Percentiles rank a stretch among this genome's conserved stretches.
Conservation (phyloP, 495 filamentous ascomycete genomes). For the Neurospora discreta region DNA sequence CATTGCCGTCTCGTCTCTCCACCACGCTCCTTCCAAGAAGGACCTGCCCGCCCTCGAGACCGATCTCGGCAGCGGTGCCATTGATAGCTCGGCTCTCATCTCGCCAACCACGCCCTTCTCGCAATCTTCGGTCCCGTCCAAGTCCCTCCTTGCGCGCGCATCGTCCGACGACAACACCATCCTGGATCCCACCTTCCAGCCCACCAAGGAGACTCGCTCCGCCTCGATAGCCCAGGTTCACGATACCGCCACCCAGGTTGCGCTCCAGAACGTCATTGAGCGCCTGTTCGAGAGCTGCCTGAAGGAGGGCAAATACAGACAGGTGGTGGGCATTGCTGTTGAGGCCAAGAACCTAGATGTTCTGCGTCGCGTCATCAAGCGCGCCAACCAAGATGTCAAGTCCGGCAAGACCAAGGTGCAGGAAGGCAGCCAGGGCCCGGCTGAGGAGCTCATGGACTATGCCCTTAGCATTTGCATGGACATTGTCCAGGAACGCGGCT, state of each 20-base stretch:
- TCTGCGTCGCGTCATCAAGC: conserved; percentile 76
- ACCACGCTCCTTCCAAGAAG: conserved; percentile 42
- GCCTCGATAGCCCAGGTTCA: conserved; percentile 34
- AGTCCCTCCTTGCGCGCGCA: conserved; percentile 70
- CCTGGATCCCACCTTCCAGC: conserved; percentile 42
- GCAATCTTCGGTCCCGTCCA: conserved; percentile 78
- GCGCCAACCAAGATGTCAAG: conserved; percentile 67
- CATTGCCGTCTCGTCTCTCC: conserved; percentile 69
- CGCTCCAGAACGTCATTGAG: conserved; percentile 72
- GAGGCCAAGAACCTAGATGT: conserved; percentile 91
- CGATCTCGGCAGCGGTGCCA: conserved; percentile 55
- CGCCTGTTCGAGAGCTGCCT: conserved; percentile 88
- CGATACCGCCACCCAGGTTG: conserved; percentile 45
- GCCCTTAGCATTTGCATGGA: conserved; percentile 94
- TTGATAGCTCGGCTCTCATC: conserved; percentile 52
- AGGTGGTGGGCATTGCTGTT: conserved; percentile 97
- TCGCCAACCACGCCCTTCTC: conserved; percentile 91
- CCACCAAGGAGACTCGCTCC: conserved; percentile 41
- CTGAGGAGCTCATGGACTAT: conserved; percentile 95
- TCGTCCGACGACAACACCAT: conserved; percentile 55
- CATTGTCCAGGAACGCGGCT: conserved; percentile 83
- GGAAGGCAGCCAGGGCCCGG: conserved; percentile 44
- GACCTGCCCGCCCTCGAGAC: conserved; percentile 58
- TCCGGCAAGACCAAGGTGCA: conserved; percentile 42
- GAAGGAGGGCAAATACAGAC: conserved; percentile 73